A percentile compares a stretch with the other conserved stretches of the same genome.
Evolutionary conservation across 495 filamentous ascomycete species (phyloP).

Genomic region (Pseudotulostoma volvatum): DNA sequence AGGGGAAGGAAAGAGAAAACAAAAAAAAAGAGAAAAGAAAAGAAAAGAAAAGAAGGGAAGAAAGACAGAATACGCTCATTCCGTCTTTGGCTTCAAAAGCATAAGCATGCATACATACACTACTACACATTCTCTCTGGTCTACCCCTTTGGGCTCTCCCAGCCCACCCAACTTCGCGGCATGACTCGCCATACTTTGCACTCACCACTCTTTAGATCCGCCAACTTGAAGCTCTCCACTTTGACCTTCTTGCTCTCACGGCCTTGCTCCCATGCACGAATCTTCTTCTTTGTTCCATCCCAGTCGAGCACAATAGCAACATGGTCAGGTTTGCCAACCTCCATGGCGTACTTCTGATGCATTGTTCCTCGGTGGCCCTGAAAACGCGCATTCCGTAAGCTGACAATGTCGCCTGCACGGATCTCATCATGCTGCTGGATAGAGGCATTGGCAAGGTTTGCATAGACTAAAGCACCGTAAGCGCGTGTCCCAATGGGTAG

Average conservation of each 20-base stretch:
- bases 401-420: conserved; percentile 81
- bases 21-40: too few relatives aligned
- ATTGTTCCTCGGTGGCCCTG: conserved; percentile 90
- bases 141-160: conserved; percentile 39
- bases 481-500: conserved; percentile 68
- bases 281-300: conserved; percentile 98
- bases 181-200: conserved; percentile 97
- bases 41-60: too few relatives aligned
- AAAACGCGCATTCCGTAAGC: conserved; percentile 85
- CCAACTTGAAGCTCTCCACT: conserved; percentile 81
- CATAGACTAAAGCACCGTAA: conserved; percentile 84
- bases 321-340: conserved; percentile 86
- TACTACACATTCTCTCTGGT: too few relatives aligned
- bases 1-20: too few relatives aligned
- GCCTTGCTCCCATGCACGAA: conserved; percentile 88
- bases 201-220: conserved; percentile 82
- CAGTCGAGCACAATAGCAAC: conserved; percentile 95
- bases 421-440: conserved; percentile 88
- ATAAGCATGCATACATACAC: too few relatives aligned
- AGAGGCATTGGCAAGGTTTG: conserved; percentile 84
- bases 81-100: too few relatives aligned
- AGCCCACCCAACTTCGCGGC: conserved; percentile 81
- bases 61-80: too few relatives aligned
- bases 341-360: conserved; percentile 80
- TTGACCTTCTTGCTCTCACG: conserved; percentile 90